Base-by-base conservation (phyloP, 2,329 filamentous ascomycete species). In the Colletotrichum sidae region DNA sequence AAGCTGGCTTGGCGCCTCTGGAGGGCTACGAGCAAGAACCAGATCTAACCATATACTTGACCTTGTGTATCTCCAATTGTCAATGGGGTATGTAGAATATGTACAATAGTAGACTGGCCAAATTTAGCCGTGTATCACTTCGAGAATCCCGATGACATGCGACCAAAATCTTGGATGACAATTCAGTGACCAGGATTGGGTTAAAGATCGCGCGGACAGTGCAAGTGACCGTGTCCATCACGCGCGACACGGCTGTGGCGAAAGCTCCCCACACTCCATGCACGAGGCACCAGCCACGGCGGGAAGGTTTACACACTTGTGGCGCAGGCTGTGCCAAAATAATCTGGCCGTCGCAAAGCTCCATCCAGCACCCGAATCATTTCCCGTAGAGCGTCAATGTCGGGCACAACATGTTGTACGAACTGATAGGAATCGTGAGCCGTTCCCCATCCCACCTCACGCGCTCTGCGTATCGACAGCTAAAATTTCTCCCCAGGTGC, bases 361-460 rank as follows among this genome's bases (percentile, higher is more conserved):
- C 58, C 25, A 13, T 45, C 46, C 44, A n/a, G 46, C 10, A 33
- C 38, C 61, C 38, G 57, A 61, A 46, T 15, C 64, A 63, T 58
- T 17, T 39, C 15, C 25, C 50, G 51, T 42, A 47, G 13, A 65
- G 56, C 67, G 61, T 67, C 69, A 67, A 79, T 75, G 74, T 72
- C 72, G 72, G 71, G 73, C 69, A 71, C 76, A 85, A 78, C 70
- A 97, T 99, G 96, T 84, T 99, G 82, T 99, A 99, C 85, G 96
- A 99, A 84, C 84, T 98, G 75, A 96, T 99, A 80, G 96, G 92
- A 79, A 91, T 97, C 81, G 96, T 97, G 83, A 74, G 91, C 83
- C 10, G n/a, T 4, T n/a, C 8, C 6, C 11, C 42, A 17, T 35
- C 44, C 12, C 13, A n/a, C 25, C 33, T 4, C n/a, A 17, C 2